Percentiles rank a stretch among this genome's conserved stretches.
phyloP scores from a whole-genome alignment of 176 grass and related monocot genomes.

The Carex littledalei region DNA sequence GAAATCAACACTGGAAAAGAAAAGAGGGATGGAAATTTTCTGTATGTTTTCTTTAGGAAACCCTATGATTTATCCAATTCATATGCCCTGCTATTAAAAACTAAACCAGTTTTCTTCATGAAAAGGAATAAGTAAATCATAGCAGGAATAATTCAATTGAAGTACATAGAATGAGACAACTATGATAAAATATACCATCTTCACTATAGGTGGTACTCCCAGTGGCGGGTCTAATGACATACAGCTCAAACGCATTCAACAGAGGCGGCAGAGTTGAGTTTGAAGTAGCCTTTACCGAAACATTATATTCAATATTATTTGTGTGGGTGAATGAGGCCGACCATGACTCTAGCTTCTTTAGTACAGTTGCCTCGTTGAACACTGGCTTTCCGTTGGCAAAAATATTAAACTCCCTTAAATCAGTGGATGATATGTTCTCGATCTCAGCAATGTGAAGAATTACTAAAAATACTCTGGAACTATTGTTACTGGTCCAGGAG shows the following conservation, averaged over 20 bases:
- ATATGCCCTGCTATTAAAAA: not conserved
- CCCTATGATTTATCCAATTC: not conserved
- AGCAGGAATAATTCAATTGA: not conserved
- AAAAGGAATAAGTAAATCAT: not conserved
- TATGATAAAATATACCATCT: conserved; percentile 9
- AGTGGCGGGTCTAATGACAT: not conserved
- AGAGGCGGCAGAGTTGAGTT: conserved; percentile 14
- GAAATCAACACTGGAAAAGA: too few relatives aligned
- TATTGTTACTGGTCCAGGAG: not conserved
- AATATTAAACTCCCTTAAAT: conserved; percentile 15
- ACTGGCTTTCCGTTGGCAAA: not conserved
- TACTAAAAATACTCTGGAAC: not conserved
- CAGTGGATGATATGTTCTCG: not conserved
- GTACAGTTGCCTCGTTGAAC: too few relatives aligned
- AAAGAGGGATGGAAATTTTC: not conserved
- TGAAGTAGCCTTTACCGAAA: not conserved
- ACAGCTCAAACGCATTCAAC: conserved; percentile 17
- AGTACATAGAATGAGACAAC: too few relatives aligned
- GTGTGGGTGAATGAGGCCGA: too few relatives aligned
- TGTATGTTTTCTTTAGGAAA: not conserved
- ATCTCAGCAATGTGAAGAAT: conserved; percentile 20
- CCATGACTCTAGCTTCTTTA: too few relatives aligned
- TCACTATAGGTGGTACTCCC: not conserved
- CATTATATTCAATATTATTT: not conserved
- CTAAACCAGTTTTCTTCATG: not conserved